phyloP scores from a whole-genome alignment of 345 rosid species.

The Reutealis trisperma region DNA sequence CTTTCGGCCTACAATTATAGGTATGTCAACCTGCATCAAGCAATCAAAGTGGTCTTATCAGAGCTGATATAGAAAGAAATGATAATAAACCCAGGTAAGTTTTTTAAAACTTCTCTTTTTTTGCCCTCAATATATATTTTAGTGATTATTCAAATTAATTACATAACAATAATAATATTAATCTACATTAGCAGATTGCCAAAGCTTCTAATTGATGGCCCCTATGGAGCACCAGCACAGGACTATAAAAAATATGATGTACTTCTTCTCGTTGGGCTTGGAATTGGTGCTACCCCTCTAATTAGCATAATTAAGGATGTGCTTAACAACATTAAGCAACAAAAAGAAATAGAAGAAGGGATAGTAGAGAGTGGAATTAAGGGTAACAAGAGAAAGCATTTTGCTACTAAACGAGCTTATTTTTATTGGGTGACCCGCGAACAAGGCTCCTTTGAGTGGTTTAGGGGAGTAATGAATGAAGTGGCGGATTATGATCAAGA shows the following conservation, averaged over 20 bases:
- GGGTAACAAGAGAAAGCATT: constrained; percentile 37
- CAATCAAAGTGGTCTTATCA: constrained; percentile 58
- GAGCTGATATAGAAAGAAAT: constrained; percentile 49
- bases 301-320: constrained; percentile 79
- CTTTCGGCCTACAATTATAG: constrained; percentile 28
- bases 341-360: constrained; percentile 50
- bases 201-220: constrained; percentile 68
- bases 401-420: constrained; percentile 63
- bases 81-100: constrained; percentile 43
- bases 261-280: constrained; percentile 73
- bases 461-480: constrained; percentile 70
- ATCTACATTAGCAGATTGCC: constrained; percentile 50
- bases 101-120: neutral
- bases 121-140: neutral
- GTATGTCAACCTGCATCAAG: constrained; percentile 60
- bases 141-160: neutral
- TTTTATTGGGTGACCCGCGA: constrained; percentile 88
- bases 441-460: constrained; percentile 86
- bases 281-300: constrained; percentile 81
- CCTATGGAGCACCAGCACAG: constrained; percentile 86
- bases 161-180: neutral
- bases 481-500: constrained; percentile 67
- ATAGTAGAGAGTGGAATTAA: constrained; percentile 18
- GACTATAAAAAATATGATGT: constrained; percentile 79
- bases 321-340: constrained; percentile 72